Base-by-base conservation (phyloP, 2,329 filamentous ascomycete genomes). In the Cordyceps cateniannulata region DNA sequence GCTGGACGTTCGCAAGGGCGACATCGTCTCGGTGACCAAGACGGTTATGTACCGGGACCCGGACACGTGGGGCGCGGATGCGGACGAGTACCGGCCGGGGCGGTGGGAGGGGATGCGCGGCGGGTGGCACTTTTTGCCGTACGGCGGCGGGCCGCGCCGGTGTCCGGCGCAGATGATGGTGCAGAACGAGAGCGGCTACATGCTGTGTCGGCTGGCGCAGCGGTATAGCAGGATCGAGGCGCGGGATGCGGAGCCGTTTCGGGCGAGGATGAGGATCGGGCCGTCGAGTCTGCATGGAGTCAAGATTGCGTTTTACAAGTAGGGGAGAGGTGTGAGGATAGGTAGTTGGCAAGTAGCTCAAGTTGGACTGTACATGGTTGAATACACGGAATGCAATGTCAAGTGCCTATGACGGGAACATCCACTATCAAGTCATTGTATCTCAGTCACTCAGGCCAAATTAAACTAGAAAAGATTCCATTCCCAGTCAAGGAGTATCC, bases 1-100 rank as follows among this genome's bases (percentile, higher is more conserved):
- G 0, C 65, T 85, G 16, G 81, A 79, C 64, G 72, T 84, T 2
- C 69, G 67, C 10, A 79, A 79, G 61, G 79, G 80, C 14, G 73
- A 76, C 10, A 67, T 73, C 5, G 73, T 81, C 32, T 70, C 66
- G 5, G 80, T 77, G 66, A 72, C 65, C 65, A 73, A 76, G 6
- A 80, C 78, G 48, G 62, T 70, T n/a, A 75, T 77, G 72, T 75
- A 77, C 45, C 70, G 74, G 2, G 64, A 69, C 12, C 68, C 67
- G 18, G 71, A 75, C 49, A 66, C 76, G 18, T 79, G 70, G 66
- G 76, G 75, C 0, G 63, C 67, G 0, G 74, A 77, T 45, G 71
- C 75, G 9, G 66, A 74, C 5, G 69, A 74, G 25, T 78, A 76
- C 64, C 71, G 67, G 45, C 76, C 76, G 0, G 75, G 77, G 63